phyloP scores from a whole-genome alignment of 1,139 yeast genomes.

The Blastobotrys apis region DNA sequence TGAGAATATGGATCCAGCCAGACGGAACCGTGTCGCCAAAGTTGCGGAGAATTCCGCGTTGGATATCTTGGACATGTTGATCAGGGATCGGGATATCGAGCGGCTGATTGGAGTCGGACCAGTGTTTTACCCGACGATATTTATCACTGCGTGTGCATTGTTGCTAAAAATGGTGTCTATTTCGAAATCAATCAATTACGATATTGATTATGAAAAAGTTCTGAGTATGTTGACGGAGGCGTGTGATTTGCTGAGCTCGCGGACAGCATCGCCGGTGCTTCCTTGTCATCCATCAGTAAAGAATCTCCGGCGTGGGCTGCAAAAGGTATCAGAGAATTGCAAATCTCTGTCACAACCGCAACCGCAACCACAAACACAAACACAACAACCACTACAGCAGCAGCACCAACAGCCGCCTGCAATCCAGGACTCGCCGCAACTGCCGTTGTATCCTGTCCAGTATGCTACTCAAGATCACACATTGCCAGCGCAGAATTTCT shows the following conservation, averaged over 20 bases:
- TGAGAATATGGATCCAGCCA: slow-evolving; percentile 12
- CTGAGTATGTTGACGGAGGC: slow-evolving; percentile 18
- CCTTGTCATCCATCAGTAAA: slow-evolving; percentile 23
- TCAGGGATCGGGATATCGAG: slow-evolving; percentile 26
- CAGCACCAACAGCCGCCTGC: slow-evolving; percentile 3
- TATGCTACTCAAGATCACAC: neutral
- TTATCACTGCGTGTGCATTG: slow-evolving; percentile 26
- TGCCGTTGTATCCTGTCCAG: neutral
- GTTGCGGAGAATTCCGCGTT: slow-evolving; percentile 27
- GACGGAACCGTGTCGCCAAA: slow-evolving; percentile 14
- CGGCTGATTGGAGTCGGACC: slow-evolving; percentile 26
- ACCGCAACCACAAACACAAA: neutral
- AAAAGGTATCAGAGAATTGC: neutral
- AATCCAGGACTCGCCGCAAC: neutral
- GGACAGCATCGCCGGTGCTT: slow-evolving; percentile 18
- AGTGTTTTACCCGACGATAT: slow-evolving; percentile 27
- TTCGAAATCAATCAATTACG: slow-evolving; percentile 17
- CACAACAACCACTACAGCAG: slow-evolving; percentile 2
- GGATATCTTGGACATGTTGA: slow-evolving; percentile 25
- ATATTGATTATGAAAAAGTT: slow-evolving; percentile 16
- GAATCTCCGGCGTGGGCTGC: slow-evolving; percentile 20
- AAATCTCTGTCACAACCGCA: neutral
- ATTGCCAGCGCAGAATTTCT: slow-evolving; percentile 6
- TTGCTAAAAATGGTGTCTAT: slow-evolving; percentile 23
- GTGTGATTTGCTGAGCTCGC: slow-evolving; percentile 14